A percentile compares a stretch with the other conserved stretches of the same genome.
Evolutionary conservation across 2,329 filamentous ascomycete species (phyloP).

Genomic region (Calonectria montana): DNA sequence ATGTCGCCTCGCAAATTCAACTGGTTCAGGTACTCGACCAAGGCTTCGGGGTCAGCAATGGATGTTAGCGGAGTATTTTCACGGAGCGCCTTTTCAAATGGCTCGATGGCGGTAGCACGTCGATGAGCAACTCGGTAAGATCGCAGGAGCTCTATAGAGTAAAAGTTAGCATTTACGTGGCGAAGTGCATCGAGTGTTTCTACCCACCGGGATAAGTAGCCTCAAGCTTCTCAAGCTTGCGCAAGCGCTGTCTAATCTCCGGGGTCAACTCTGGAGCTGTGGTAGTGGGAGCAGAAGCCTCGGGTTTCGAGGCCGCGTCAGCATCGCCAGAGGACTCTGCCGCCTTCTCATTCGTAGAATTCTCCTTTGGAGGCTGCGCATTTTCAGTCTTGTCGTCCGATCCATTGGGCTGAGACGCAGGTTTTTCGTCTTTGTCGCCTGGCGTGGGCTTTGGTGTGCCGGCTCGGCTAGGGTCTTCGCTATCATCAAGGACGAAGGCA

Average conservation of each 20-base stretch:
- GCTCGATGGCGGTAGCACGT: conserved; percentile 87
- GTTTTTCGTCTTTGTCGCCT: conserved; percentile 49
- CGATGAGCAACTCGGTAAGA: conserved; percentile 94
- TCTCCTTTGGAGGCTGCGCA: conserved; percentile 21
- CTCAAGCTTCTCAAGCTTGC: conserved; percentile 91
- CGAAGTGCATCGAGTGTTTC: not conserved
- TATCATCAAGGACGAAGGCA: conserved; percentile 88
- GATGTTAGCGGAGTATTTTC: conserved; percentile 93
- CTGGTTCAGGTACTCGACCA: conserved; percentile 92
- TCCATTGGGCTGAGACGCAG: conserved; percentile 25
- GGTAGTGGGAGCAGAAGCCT: conserved; percentile 26
- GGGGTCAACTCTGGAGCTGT: conserved; percentile 69
- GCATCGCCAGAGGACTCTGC: conserved; percentile 31
- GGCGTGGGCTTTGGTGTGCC: conserved; percentile 64
- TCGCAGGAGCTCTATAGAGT: conserved; percentile 75
- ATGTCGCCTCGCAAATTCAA: conserved; percentile 88
- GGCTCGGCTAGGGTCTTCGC: conserved; percentile 74
- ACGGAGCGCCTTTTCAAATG: conserved; percentile 89
- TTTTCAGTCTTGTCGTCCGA: conserved; percentile 32
- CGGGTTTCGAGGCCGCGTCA: conserved; percentile 23
- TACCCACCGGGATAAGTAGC: conserved; percentile 81
- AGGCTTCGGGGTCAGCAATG: conserved; percentile 84
- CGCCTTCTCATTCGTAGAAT: conserved; percentile 34
- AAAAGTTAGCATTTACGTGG: conserved; percentile 12
- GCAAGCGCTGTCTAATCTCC: conserved; percentile 80